Conservation (phyloP, 257 asterid genomes). For the Nicotiana otophora region DNA sequence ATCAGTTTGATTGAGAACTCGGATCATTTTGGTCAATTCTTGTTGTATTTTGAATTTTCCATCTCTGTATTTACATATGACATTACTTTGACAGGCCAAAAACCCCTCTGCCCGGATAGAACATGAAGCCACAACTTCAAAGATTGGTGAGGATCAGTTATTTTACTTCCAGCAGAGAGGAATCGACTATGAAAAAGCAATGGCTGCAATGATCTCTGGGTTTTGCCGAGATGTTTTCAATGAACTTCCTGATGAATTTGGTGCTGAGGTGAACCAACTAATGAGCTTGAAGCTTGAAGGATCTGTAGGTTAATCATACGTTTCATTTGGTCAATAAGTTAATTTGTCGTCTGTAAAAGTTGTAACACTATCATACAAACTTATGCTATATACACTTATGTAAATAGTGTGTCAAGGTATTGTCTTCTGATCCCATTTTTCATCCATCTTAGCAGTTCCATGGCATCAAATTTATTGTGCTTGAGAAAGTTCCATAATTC, state of each 20-base stretch:
- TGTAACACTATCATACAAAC: neutral
- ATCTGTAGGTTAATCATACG: slow-evolving; percentile 59
- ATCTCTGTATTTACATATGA: neutral
- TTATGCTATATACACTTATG: neutral
- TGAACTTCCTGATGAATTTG: slow-evolving; percentile 88
- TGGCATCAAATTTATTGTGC: neutral
- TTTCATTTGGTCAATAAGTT: neutral
- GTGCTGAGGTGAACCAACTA: slow-evolving; percentile 92
- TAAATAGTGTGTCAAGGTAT: neutral
- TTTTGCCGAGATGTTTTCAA: slow-evolving; percentile 87
- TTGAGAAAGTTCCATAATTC: neutral
- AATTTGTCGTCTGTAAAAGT: neutral
- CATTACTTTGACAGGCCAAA: slow-evolving; percentile 39
- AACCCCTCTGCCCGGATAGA: slow-evolving; percentile 67
- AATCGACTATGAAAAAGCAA: slow-evolving; percentile 84
- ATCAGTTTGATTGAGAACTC: neutral
- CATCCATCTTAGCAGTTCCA: neutral
- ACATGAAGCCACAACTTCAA: slow-evolving; percentile 92
- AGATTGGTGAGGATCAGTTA: slow-evolving; percentile 89
- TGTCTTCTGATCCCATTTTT: neutral
- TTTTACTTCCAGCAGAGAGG: slow-evolving; percentile 97
- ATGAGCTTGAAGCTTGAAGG: slow-evolving; percentile 97
- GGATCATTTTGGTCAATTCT: too few species aligned
- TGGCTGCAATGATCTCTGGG: slow-evolving; percentile 99
- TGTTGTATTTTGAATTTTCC: neutral